These are phyloP conservation scores for Neoboletus subvelutipes DNA, from an alignment of 768 basidiomycete genomes.

Conservation along the genomic window DNA sequence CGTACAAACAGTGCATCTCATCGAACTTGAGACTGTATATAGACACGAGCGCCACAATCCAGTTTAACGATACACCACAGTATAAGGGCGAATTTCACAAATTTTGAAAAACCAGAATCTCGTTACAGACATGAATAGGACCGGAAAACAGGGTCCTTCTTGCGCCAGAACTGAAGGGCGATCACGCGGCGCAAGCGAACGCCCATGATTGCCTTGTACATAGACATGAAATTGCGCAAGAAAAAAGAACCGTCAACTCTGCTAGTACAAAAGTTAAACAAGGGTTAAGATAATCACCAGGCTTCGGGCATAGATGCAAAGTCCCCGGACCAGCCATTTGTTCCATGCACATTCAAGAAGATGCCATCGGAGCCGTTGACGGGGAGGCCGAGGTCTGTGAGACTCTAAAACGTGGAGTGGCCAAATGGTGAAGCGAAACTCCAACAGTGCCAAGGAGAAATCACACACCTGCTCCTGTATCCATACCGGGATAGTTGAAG, in stretches of 20 bases:
- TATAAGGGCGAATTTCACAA: neutral
- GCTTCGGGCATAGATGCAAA: conserved; percentile 79
- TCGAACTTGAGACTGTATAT: neutral
- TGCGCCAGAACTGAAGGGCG: conserved; percentile 1
- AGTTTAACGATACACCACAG: conserved; percentile 4
- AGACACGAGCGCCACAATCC: neutral
- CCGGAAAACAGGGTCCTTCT: neutral
- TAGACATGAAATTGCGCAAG: conserved; percentile 15
- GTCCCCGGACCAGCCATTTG: conserved; percentile 76
- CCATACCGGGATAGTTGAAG: conserved; percentile 85
- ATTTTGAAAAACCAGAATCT: neutral
- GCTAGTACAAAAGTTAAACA: conserved; percentile 17
- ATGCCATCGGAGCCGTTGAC: conserved; percentile 89
- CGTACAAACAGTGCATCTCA: neutral
- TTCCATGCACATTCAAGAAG: conserved; percentile 71
- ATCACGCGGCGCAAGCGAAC: conserved; percentile 22
- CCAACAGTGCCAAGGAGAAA: neutral
- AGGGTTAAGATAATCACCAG: conserved; percentile 52
- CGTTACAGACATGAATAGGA: neutral
- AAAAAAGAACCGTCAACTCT: conserved; percentile 24
- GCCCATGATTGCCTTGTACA: conserved; percentile 20
- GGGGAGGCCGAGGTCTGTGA: conserved; percentile 89
- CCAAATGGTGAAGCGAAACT: neutral
- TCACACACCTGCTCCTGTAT: conserved; percentile 80
- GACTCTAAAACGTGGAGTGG: conserved; percentile 49